Evolutionary conservation across 208 protist genomes (phyloP).

Genomic region (Borovskyia barvae): DNA sequence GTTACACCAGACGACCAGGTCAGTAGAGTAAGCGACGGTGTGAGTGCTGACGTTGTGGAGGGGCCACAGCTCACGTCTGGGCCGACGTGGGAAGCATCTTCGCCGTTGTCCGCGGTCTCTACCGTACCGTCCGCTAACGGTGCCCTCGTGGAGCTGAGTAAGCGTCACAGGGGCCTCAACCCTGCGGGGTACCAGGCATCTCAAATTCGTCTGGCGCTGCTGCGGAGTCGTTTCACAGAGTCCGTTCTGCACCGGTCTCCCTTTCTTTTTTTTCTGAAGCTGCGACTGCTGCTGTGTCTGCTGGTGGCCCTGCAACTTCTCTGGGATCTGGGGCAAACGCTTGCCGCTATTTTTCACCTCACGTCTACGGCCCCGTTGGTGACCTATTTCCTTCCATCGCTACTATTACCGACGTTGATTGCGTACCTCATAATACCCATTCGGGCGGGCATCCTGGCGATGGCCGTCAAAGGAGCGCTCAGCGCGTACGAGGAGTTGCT

Average conservation of each 20-base stretch:
- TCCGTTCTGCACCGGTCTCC: constrained; percentile 17
- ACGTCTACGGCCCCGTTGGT: neutral
- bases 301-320: constrained; percentile 17
- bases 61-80: no score
- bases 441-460: constrained; percentile 12
- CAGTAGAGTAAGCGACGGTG: no score
- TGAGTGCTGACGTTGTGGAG: no score
- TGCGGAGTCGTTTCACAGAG: constrained; percentile 12
- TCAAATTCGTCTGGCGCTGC: constrained; percentile 2
- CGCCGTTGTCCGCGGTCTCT: no score
- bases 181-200: no score
- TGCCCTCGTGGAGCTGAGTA: no score
- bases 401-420: constrained; percentile 8
- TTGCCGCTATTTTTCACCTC: neutral
- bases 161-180: no score
- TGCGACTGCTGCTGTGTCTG: constrained; percentile 32
- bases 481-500: constrained; percentile 20
- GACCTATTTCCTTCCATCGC: constrained; percentile 10
- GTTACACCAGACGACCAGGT: no score
- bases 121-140: no score
- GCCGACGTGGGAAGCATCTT: no score
- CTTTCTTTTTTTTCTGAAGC: constrained; percentile 24
- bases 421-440: constrained; percentile 11
- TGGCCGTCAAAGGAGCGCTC: constrained; percentile 17
- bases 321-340: constrained; percentile 12